Conservation (phyloP, 1,139 yeast species). For the Yamadazyma oceani region DNA sequence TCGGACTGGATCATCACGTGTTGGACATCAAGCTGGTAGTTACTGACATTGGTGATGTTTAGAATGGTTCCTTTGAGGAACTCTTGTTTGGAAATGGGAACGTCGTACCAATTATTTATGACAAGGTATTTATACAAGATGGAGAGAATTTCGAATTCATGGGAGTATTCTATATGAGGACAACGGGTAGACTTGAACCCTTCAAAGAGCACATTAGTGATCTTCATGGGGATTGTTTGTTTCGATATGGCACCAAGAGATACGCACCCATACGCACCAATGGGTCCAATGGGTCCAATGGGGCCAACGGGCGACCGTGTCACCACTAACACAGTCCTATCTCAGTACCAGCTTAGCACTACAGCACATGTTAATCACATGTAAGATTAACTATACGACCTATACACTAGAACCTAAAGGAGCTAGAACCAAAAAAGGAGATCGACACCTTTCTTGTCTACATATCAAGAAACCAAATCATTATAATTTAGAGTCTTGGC, state of each 20-base stretch:
- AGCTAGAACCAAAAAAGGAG: constrained; percentile 12
- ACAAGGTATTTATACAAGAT: not conserved
- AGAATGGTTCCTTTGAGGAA: not conserved
- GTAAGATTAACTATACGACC: constrained; percentile 1
- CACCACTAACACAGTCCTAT: too few species aligned
- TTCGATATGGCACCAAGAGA: too few species aligned
- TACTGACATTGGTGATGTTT: not conserved
- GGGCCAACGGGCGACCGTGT: too few species aligned
- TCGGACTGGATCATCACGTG: constrained; percentile 1
- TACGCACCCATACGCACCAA: too few species aligned
- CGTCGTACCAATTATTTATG: not conserved
- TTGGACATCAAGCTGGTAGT: not conserved
- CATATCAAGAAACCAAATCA: constrained; percentile 2
- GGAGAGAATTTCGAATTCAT: not conserved
- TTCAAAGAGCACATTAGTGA: not conserved
- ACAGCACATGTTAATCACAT: too few species aligned
- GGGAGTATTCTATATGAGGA: not conserved
- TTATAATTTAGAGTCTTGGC: constrained; percentile 7
- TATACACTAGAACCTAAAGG: constrained; percentile 6
- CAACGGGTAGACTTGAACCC: not conserved
- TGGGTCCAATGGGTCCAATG: too few species aligned
- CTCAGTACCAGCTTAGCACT: too few species aligned
- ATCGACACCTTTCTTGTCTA: not conserved
- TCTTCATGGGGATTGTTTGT: not conserved
- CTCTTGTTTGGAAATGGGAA: not conserved